These are phyloP conservation scores for Lotus japonicus DNA, from an alignment of 306 rosid species.

Conservation along the genomic window DNA sequence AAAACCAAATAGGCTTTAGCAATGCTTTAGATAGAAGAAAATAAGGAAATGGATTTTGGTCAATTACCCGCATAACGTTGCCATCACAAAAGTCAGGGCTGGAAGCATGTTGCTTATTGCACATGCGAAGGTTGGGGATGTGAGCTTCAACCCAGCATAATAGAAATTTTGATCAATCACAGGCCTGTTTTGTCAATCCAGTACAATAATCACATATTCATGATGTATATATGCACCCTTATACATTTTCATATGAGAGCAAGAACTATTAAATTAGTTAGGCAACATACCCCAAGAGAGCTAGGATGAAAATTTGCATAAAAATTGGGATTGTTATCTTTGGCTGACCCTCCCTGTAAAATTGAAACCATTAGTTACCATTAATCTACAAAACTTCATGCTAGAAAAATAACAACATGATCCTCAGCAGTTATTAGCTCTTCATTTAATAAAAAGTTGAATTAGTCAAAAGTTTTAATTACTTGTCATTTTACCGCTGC, in stretches of 20 bases:
- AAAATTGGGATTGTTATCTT: constrained; percentile 58
- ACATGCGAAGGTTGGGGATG: constrained; percentile 82
- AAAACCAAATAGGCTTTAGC: neutral
- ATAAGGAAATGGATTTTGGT: neutral
- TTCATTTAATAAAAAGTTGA: too few species aligned
- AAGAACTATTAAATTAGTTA: too few species aligned
- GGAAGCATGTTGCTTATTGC: constrained; percentile 94
- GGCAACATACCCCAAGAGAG: constrained; percentile 65
- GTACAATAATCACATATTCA: neutral
- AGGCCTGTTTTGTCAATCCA: constrained; percentile 36
- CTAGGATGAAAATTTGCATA: constrained; percentile 62
- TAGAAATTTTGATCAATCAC: constrained; percentile 88
- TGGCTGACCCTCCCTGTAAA: constrained; percentile 69
- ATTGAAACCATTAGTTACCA: neutral
- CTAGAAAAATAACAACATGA: neutral
- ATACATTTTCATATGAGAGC: too few species aligned
- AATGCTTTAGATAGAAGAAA: neutral
- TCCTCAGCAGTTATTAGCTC: too few species aligned
- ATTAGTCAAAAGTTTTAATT: too few species aligned
- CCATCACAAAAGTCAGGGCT: constrained; percentile 86
- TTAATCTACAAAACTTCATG: neutral
- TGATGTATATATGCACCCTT: too few species aligned
- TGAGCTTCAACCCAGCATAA: constrained; percentile 76
- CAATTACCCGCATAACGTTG: constrained; percentile 55
- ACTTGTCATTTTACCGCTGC: too few species aligned